Conservation (phyloP, 176 grass and related monocot species). For the Oryza brachyantha region DNA sequence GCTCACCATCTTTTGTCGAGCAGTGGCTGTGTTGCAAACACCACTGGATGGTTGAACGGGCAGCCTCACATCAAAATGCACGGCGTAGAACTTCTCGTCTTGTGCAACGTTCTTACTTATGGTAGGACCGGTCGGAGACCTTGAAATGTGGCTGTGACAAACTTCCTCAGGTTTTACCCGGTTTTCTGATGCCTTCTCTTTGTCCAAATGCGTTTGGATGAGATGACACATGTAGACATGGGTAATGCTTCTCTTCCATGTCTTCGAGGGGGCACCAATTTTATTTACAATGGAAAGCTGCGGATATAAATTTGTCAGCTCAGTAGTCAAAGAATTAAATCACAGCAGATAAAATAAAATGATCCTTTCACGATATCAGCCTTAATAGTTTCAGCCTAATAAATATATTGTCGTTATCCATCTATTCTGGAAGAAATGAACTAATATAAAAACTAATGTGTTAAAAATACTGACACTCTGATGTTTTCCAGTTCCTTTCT, state of each 20-base stretch:
- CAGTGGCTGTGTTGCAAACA: neutral
- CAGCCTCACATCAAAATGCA: neutral
- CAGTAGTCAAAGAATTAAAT: neutral
- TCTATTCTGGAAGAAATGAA: neutral
- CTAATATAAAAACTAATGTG: neutral
- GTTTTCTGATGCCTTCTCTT: slow-evolving; percentile 37
- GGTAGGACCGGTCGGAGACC: neutral
- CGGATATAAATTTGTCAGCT: slow-evolving; percentile 1
- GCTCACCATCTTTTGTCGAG: slow-evolving; percentile 36
- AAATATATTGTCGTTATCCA: neutral
- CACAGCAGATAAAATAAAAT: neutral
- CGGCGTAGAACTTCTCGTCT: slow-evolving; percentile 4
- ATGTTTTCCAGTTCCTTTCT: slow-evolving; percentile 20
- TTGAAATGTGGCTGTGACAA: neutral
- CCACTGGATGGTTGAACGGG: slow-evolving; percentile 10
- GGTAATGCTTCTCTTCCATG: slow-evolving; percentile 52
- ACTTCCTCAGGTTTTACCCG: slow-evolving; percentile 23
- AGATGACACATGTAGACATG: slow-evolving; percentile 61
- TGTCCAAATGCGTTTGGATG: slow-evolving; percentile 50
- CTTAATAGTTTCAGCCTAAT: neutral
- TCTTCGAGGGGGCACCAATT: neutral
- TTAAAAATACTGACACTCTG: slow-evolving; percentile 15
- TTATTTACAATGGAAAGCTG: slow-evolving; percentile 22
- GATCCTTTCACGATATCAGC: neutral
- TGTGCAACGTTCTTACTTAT: slow-evolving; percentile 1